Evolutionary conservation across 2,329 filamentous ascomycete species (phyloP).

Genomic region (Dryadomyces quercivorus): DNA sequence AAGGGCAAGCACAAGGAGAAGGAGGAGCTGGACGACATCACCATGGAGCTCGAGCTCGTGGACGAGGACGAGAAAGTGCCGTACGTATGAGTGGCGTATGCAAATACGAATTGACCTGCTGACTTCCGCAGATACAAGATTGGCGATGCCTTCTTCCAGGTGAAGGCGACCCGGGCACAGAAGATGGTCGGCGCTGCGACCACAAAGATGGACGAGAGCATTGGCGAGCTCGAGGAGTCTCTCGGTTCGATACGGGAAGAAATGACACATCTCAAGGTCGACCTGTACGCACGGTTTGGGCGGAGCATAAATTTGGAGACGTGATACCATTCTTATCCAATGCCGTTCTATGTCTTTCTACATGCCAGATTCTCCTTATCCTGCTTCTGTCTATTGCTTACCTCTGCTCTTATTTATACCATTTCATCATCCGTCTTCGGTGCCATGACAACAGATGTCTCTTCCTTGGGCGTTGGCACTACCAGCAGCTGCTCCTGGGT

Average conservation of each 20-base stretch:
- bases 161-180: slow-evolving; percentile 75
- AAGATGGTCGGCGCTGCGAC: slow-evolving; percentile 65
- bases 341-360: background rate
- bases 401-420: too few relatives aligned
- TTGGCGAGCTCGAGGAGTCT: slow-evolving; percentile 64
- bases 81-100: slow-evolving; percentile 37
- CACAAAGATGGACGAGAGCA: slow-evolving; percentile 63
- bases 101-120: too few relatives aligned
- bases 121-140: slow-evolving; percentile 67
- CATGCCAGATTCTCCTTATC: background rate
- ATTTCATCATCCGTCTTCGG: too few relatives aligned
- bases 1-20: slow-evolving; percentile 91
- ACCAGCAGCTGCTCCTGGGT: too few relatives aligned
- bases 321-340: slow-evolving; percentile 34
- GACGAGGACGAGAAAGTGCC: slow-evolving; percentile 79
- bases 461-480: too few relatives aligned
- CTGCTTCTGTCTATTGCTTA: too few relatives aligned
- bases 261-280: slow-evolving; percentile 81
- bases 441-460: too few relatives aligned
- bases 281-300: slow-evolving; percentile 88
- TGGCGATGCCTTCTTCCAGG: slow-evolving; percentile 85
- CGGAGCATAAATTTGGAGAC: slow-evolving; percentile 95
- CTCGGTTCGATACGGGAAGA: slow-evolving; percentile 66
- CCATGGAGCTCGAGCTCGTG: slow-evolving; percentile 65
- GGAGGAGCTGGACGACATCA: slow-evolving; percentile 90